Conservation (phyloP, 1,139 yeast species). For the Petasospora fabianii region DNA sequence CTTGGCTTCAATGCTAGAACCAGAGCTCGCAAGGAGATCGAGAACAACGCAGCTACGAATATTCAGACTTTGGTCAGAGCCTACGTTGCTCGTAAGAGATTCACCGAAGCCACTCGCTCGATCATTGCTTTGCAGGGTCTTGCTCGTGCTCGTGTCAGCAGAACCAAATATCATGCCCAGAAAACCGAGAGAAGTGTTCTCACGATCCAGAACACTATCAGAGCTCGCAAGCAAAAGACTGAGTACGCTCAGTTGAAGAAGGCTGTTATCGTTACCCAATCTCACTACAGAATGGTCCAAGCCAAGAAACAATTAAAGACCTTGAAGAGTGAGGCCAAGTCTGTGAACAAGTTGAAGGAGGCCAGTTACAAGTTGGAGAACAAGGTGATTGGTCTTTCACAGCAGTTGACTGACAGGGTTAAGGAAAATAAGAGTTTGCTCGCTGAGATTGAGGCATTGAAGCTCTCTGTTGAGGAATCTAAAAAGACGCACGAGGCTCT, state of each 20-base stretch:
- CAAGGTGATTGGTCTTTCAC: conserved; percentile 92
- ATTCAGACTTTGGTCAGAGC: conserved; percentile 78
- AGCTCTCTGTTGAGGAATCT: conserved; percentile 54
- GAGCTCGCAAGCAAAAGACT: conserved; percentile 21
- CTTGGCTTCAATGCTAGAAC: conserved; percentile 64
- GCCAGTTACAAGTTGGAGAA: conserved; percentile 91
- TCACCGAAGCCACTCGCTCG: conserved; percentile 42
- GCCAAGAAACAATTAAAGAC: conserved; percentile 64
- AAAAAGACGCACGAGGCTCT: conserved; percentile 54
- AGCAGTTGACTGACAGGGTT: conserved; percentile 69
- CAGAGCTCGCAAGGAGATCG: conserved; percentile 54
- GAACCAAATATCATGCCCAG: conserved; percentile 43
- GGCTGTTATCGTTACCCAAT: conserved; percentile 70
- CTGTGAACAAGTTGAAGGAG: conserved; percentile 85
- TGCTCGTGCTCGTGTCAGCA: conserved; percentile 63
- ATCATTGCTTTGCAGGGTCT: conserved; percentile 62
- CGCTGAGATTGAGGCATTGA: conserved; percentile 57
- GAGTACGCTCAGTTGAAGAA: conserved; percentile 28
- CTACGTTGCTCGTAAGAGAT: conserved; percentile 47
- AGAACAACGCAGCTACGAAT: conserved; percentile 59
- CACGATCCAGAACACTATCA: conserved; percentile 52
- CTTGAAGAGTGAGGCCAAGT: conserved; percentile 80
- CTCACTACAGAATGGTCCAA: conserved; percentile 68
- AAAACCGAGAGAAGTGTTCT: conserved; percentile 63
- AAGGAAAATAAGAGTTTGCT: conserved; percentile 76